These are phyloP conservation scores for Cutaneotrichosporon daszewskae DNA, from an alignment of 1,284 basidiomycete genomes.

Conservation along the genomic window DNA sequence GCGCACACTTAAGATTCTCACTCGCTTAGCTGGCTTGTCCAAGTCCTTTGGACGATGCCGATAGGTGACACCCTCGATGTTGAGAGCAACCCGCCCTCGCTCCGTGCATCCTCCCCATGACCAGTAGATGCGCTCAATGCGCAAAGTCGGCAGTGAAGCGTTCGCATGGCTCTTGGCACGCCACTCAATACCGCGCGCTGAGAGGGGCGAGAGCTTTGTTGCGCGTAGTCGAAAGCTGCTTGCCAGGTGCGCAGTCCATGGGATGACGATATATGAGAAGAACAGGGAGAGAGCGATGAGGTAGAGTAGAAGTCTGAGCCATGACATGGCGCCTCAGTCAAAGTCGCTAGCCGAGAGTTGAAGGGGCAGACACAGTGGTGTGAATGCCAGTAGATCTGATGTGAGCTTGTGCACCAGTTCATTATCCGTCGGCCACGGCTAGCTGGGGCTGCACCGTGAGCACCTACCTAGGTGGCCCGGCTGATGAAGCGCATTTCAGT, in stretches of 20 bases:
- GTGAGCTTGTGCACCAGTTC: too few relatives aligned
- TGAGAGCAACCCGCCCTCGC: constrained; percentile 25
- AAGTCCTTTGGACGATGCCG: constrained; percentile 14
- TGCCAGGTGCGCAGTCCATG: constrained; percentile 13
- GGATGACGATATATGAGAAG: constrained; percentile 18
- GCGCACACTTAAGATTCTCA: too few relatives aligned
- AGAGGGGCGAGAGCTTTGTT: constrained; percentile 18
- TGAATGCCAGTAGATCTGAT: too few relatives aligned
- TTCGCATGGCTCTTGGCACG: constrained; percentile 12
- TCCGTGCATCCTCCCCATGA: constrained; percentile 26
- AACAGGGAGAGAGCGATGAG: constrained; percentile 11
- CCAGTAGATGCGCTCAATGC: constrained; percentile 33
- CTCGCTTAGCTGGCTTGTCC: background rate
- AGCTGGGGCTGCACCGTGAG: too few relatives aligned
- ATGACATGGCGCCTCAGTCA: constrained; percentile 5
- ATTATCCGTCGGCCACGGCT: too few relatives aligned
- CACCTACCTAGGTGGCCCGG: too few relatives aligned
- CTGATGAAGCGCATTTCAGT: too few relatives aligned
- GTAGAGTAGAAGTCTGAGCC: constrained; percentile 6
- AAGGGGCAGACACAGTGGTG: too few relatives aligned
- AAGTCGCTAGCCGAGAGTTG: background rate
- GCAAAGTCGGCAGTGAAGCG: constrained; percentile 22
- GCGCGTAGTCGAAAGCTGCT: constrained; percentile 19
- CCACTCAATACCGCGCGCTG: constrained; percentile 38
- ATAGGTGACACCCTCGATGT: constrained; percentile 35